phyloP scores from a whole-genome alignment of 1,139 yeast genomes.

The Geotrichum australiense region DNA sequence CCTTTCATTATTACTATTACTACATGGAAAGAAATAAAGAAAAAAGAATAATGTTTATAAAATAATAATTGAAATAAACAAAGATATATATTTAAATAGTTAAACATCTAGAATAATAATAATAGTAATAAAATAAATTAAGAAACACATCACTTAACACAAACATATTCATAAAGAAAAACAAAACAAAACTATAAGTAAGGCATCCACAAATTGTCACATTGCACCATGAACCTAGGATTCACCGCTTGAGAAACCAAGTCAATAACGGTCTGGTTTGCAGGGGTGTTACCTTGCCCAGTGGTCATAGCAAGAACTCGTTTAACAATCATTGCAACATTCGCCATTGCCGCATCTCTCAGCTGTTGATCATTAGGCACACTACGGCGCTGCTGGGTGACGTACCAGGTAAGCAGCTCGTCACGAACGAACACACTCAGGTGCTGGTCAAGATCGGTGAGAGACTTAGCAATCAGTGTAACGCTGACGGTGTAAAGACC shows the following conservation, averaged over 20 bases:
- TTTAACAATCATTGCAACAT: constrained; percentile 79
- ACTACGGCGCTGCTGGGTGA: constrained; percentile 60
- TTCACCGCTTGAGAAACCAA: constrained; percentile 93
- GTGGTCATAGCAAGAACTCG: constrained; percentile 63
- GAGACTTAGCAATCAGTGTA: constrained; percentile 78
- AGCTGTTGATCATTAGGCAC: constrained; percentile 69
- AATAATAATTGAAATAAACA: constrained; percentile 3
- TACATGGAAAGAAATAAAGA: constrained; percentile 2
- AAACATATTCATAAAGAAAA: no score
- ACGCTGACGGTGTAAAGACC: constrained; percentile 84
- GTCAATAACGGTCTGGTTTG: constrained; percentile 90
- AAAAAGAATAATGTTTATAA: constrained; percentile 2
- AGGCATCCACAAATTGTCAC: constrained; percentile 96
- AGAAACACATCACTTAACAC: constrained; percentile 3
- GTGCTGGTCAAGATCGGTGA: constrained; percentile 67
- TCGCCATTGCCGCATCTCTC: constrained; percentile 79
- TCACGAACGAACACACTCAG: constrained; percentile 89
- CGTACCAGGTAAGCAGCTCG: constrained; percentile 90
- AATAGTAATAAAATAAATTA: constrained; percentile 4
- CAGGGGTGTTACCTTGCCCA: constrained; percentile 66
- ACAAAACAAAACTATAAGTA: constrained; percentile 66
- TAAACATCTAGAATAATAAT: constrained; percentile 5
- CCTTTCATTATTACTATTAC: no score
- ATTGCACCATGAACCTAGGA: constrained; percentile 86
- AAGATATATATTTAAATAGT: neutral